These are phyloP conservation scores for Phytophthora sansomeana DNA, from an alignment of 352 stramenopile species.

Conservation along the genomic window DNA sequence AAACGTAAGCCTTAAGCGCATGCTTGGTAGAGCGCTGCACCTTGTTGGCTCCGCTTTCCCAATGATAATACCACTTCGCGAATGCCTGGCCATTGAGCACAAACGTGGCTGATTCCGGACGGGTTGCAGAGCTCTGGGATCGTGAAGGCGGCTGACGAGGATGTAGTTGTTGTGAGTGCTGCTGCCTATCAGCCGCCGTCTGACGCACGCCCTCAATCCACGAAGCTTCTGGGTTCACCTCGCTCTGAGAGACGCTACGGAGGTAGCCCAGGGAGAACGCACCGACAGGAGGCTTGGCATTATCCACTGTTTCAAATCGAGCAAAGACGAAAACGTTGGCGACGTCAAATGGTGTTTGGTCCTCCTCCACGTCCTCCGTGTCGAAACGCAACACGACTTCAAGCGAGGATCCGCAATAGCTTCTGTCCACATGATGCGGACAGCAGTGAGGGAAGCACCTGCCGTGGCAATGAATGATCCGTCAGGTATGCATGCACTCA, in stretches of 20 bases:
- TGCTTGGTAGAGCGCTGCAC: conserved; percentile 65
- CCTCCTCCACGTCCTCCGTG: background rate
- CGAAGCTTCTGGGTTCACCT: conserved; percentile 61
- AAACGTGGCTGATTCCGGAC: conserved; percentile 21
- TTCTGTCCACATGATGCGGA: conserved; percentile 57
- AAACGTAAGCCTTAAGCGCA: conserved; percentile 63
- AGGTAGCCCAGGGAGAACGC: conserved; percentile 28
- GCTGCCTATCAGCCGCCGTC: conserved; percentile 18
- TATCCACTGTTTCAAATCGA: conserved; percentile 45
- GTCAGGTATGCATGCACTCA: background rate
- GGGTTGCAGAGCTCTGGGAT: background rate
- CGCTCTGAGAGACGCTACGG: conserved; percentile 53
- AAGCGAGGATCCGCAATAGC: conserved; percentile 61
- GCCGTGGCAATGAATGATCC: background rate
- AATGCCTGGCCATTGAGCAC: conserved; percentile 58
- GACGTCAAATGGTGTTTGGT: conserved; percentile 26
- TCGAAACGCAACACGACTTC: conserved; percentile 42
- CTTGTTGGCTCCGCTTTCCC: conserved; percentile 68
- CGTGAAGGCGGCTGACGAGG: conserved; percentile 25
- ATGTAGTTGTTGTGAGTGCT: conserved; percentile 29
- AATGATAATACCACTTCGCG: conserved; percentile 74
- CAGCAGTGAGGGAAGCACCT: conserved; percentile 66
- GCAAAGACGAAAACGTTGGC: conserved; percentile 42
- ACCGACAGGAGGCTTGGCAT: conserved; percentile 12
- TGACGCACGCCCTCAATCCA: conserved; percentile 60